Evolutionary conservation across 1,139 yeast genomes (phyloP), one percentile per base, ranked within the genome.

Genomic region (Candida neerlandica): DNA sequence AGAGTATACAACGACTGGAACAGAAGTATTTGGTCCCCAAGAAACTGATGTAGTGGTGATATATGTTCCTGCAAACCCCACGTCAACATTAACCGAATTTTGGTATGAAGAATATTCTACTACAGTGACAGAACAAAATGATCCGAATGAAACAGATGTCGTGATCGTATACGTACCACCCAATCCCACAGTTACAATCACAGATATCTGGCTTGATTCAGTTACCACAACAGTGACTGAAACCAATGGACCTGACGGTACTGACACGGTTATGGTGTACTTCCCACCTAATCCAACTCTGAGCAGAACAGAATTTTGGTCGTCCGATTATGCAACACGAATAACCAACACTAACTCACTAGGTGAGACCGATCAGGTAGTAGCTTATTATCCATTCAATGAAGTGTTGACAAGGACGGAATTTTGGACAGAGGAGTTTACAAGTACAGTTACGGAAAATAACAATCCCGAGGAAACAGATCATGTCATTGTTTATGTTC

Each of bases 401-500:
- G 26, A 18, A 10, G 26, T 19, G 14, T 10, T 11, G 26, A 35
- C 39, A 35, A 5, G 26, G 18, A 30, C 35, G 48, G n/a, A 59
- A 59, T 26, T 40, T 45, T 21, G 46, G 48, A 19, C 52, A 39
- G 58, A 60, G 14, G 10, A 44, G 16, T 39, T n/a, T 19, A 51
- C 52, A 45, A 51, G 57, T 15, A 41, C 46, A 5, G 42, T 55
- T 4, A 34, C 38, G 12, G 32, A 39, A 26, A 33, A 10, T 6
- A 35, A 35, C 14, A 18, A 18, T 5, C 51, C 50, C 4, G 51
- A 45, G 16, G 58, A 49, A 4, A 58, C 62, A 2, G 55, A 54
- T 42, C 54, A 60, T 19, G 60, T 61, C 3, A 48, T 55, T 39
- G 56, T 62, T 18, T 57, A 57, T n/a, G 56, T 55, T n/a, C 65